Evolutionary conservation across 306 rosid species (phyloP).

Genomic region (Casuarina cunninghamiana): DNA sequence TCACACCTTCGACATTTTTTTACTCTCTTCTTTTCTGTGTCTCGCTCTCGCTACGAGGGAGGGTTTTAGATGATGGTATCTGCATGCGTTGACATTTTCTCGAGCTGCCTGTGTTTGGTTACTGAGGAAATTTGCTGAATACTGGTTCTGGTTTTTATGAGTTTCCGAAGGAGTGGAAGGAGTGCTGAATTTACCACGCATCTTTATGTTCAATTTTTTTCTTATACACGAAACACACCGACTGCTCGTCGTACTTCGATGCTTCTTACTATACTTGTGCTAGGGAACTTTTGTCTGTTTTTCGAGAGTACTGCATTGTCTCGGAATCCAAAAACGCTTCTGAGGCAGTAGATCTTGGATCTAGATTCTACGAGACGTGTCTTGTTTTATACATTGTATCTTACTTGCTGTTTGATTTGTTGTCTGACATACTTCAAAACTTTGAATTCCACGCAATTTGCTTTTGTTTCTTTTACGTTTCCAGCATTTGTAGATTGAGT

Average conservation of each 20-base stretch:
- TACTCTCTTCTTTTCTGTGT: no score
- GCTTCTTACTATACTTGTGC: neutral
- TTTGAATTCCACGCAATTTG: neutral
- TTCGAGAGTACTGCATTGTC: neutral
- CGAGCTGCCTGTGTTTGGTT: slow-evolving; percentile 2
- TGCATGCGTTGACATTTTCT: neutral
- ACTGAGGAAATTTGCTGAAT: neutral
- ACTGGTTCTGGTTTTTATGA: neutral
- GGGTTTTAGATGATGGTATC: neutral
- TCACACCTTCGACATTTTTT: neutral
- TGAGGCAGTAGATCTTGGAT: neutral
- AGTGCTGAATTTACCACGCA: neutral
- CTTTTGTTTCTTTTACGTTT: neutral
- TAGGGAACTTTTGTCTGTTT: neutral
- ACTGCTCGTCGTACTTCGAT: neutral
- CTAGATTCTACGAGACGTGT: neutral
- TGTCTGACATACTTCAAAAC: neutral
- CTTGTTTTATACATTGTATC: neutral
- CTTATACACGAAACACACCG: neutral
- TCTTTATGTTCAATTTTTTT: neutral
- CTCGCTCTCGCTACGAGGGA: neutral
- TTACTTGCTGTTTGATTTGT: neutral
- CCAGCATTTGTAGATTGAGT: neutral
- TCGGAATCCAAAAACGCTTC: neutral
- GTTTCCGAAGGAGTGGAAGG: neutral